Evolutionary conservation across 2,329 filamentous ascomycete genomes (phyloP).

Genomic region (Tolypocladium ovalisporum): DNA sequence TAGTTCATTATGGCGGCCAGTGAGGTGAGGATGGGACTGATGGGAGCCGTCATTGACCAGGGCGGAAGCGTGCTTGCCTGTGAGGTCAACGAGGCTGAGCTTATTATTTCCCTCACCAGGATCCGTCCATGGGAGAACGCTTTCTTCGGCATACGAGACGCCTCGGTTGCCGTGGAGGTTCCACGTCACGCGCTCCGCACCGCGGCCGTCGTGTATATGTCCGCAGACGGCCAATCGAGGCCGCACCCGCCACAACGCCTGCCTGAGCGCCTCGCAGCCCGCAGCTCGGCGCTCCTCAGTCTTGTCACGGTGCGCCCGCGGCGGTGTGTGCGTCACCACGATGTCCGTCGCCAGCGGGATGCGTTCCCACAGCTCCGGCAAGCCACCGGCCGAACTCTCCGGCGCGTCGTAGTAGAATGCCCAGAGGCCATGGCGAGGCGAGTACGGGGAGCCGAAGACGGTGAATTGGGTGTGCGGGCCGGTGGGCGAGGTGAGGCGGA

Average conservation of each 20-base stretch:
- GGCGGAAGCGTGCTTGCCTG: constrained; percentile 25
- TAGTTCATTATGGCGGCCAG: neutral
- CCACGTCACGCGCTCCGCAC: constrained; percentile 54
- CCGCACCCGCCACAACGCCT: constrained; percentile 46
- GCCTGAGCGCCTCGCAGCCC: constrained; percentile 51
- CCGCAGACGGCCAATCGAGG: constrained; percentile 59
- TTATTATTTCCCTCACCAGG: constrained; percentile 43
- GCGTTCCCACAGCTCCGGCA: constrained; percentile 41
- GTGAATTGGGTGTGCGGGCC: constrained; percentile 51
- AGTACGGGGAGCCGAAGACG: constrained; percentile 62
- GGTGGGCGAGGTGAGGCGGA: constrained; percentile 40
- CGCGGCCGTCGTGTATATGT: constrained; percentile 60
- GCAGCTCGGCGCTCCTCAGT: constrained; percentile 22
- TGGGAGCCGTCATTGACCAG: constrained; percentile 37
- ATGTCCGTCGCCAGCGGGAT: constrained; percentile 55
- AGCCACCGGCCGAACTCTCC: constrained; percentile 6
- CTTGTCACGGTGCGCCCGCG: constrained; percentile 48
- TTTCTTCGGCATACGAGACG: constrained; percentile 32
- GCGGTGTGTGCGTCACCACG: constrained; percentile 61
- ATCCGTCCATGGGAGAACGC: constrained; percentile 43
- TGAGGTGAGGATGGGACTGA: constrained; percentile 2
- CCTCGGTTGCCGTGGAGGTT: constrained; percentile 26
- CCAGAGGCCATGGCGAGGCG: constrained; percentile 46
- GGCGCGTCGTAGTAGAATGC: constrained; percentile 51
- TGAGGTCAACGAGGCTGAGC: constrained; percentile 53